These are phyloP conservation scores for Plasmodium vinckei DNA, from an alignment of 169 alveolate species.

Conservation along the genomic window DNA sequence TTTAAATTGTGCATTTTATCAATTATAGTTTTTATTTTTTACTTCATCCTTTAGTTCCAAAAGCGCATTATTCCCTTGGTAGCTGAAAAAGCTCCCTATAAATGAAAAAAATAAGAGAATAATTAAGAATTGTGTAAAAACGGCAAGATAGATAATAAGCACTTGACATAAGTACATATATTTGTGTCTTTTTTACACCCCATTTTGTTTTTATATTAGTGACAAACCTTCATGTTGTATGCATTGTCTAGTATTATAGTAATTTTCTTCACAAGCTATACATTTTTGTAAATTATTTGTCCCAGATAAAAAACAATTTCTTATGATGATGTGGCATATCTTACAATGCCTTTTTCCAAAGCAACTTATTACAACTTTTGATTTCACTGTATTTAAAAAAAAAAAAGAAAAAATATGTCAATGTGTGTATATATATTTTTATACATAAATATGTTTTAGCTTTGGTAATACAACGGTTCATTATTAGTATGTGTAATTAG, in stretches of 20 bases:
- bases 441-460: too few relatives aligned
- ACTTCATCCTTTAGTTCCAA: slow-evolving; percentile 40
- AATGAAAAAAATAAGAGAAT: slow-evolving; percentile 7
- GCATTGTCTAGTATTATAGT: slow-evolving; percentile 19
- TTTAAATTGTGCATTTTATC: too few relatives aligned
- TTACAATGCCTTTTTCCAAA: slow-evolving; percentile 48
- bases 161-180: too few relatives aligned
- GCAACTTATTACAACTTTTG: slow-evolving; percentile 29
- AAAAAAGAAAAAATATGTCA: not conserved
- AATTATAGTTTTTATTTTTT: slow-evolving; percentile 6
- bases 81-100: slow-evolving; percentile 20
- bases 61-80: slow-evolving; percentile 14
- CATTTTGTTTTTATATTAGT: not conserved
- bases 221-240: slow-evolving; percentile 3
- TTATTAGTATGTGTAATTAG: too few relatives aligned
- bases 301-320: slow-evolving; percentile 70
- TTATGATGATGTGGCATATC: slow-evolving; percentile 26
- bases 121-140: not conserved
- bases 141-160: not conserved
- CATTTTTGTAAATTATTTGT: slow-evolving; percentile 37
- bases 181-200: too few relatives aligned
- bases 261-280: slow-evolving; percentile 35
- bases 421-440: not conserved
- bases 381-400: slow-evolving; percentile 3
- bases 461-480: too few relatives aligned